phyloP scores from a whole-genome alignment of 2,329 filamentous ascomycete species.

The Clonostachys sp. region DNA sequence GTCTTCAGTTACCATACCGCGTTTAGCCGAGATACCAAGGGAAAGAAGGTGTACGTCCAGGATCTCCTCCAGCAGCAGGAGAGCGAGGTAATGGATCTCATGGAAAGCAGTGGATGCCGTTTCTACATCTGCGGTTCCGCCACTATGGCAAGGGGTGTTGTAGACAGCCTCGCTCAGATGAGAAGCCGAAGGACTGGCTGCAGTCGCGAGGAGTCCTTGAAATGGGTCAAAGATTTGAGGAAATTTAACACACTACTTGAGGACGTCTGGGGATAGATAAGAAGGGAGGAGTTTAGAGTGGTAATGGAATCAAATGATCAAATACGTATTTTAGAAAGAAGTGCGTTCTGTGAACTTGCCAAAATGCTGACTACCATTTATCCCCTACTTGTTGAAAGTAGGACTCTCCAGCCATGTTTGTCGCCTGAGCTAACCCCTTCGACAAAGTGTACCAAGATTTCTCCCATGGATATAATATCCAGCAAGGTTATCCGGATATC shows the following conservation, averaged over 20 bases:
- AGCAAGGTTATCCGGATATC: too few relatives aligned
- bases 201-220: neutral
- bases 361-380: too few relatives aligned
- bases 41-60: conserved; percentile 93
- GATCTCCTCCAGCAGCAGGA: conserved; percentile 82
- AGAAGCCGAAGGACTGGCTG: neutral
- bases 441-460: too few relatives aligned
- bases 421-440: too few relatives aligned
- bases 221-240: neutral
- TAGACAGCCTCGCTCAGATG: neutral
- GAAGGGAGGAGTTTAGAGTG: too few relatives aligned
- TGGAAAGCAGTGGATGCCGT: conserved; percentile 77
- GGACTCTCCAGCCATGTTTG: too few relatives aligned
- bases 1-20: conserved; percentile 81
- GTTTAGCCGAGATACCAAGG: conserved; percentile 72
- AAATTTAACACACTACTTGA: neutral
- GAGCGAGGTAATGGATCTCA: conserved; percentile 79
- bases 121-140: conserved; percentile 98
- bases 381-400: too few relatives aligned
- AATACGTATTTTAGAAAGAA: too few relatives aligned
- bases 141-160: conserved; percentile 90
- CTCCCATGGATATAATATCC: too few relatives aligned
- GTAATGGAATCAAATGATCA: too few relatives aligned
- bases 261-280: neutral
- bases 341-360: too few relatives aligned